Base-by-base conservation (phyloP, 2,329 filamentous ascomycete genomes). In the Trichophyton schoenleinii region DNA sequence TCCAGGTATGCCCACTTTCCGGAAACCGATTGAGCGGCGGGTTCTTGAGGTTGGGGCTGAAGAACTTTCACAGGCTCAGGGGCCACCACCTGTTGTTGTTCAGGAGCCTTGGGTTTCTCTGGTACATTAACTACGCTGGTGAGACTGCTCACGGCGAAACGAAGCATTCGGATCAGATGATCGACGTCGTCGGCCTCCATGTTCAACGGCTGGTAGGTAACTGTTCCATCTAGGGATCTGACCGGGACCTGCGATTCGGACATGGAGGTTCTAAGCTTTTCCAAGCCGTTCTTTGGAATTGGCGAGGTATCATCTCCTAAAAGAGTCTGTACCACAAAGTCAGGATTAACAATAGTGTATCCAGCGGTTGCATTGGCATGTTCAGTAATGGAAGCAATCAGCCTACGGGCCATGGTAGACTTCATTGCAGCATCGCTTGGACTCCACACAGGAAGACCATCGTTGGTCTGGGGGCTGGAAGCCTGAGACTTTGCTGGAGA, bases 311-410 rank as follows among this genome's bases (percentile, higher is more conserved):
- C 72, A 36, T 74, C 72, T 3, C 74, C 74, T 65, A 77, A 64
- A 53, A 77, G 68, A 34, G 73, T 73, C 62, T 76, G 73, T 55
- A 75, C 73, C 59, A 75, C 74, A 70, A 76, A 68, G 66, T 76
- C 73, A 57, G 74, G 72, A 63, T 73, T 70, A 62, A 75, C 74
- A 64, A 77, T 76, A 53, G 68, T 74, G 63, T 76, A 76, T 52
- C 74, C 74, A 61, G 74, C 74, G 61, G 74, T 74, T 28, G 74
- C 69, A 68, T 77, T 77, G 67, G 74, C 73, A 70, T 76, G 74
- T 63, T 77, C 74, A 66, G 73, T 75, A 62, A 77, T 77, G 63
- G 76, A 74, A 55, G 70, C 72, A 64, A 77, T 66, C 41, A 74
- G 72, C 28, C 73, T 73, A 28, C 74, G 74, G 65, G 74, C 72